phyloP scores from a whole-genome alignment of 805 yeast species.

The Candida michaelii region DNA sequence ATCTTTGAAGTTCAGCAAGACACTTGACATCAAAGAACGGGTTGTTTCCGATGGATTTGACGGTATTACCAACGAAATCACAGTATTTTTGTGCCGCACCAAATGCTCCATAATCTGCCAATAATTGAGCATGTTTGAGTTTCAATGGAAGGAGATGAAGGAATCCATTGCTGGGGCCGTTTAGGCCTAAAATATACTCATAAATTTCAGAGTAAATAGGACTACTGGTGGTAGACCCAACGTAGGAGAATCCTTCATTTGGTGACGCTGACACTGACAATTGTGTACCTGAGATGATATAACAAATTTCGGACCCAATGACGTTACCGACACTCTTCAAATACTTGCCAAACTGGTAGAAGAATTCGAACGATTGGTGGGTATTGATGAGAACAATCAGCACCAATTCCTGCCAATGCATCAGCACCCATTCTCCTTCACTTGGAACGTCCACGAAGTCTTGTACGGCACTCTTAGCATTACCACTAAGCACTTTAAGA shows the following conservation, averaged over 20 bases:
- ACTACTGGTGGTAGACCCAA: slow-evolving; percentile 32
- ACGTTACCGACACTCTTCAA: slow-evolving; percentile 28
- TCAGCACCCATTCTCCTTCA: slow-evolving; percentile 49
- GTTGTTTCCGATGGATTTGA: slow-evolving; percentile 29
- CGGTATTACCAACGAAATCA: slow-evolving; percentile 43
- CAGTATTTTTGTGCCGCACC: slow-evolving; percentile 62
- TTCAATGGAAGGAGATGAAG: slow-evolving; percentile 61
- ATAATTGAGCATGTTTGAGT: slow-evolving; percentile 61
- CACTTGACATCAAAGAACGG: slow-evolving; percentile 25
- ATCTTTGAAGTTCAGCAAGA: slow-evolving; percentile 31
- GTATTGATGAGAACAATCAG: slow-evolving; percentile 42
- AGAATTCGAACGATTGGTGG: slow-evolving; percentile 35
- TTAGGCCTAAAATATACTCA: slow-evolving; percentile 48
- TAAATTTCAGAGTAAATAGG: slow-evolving; percentile 64
- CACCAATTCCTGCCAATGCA: slow-evolving; percentile 48
- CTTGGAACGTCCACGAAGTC: slow-evolving; percentile 43
- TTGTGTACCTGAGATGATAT: slow-evolving; percentile 48
- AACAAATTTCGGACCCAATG: slow-evolving; percentile 45
- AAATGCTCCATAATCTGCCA: slow-evolving; percentile 66
- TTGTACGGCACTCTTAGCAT: slow-evolving; percentile 51
- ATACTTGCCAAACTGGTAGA: slow-evolving; percentile 52
- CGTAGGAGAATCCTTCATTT: slow-evolving; percentile 15
- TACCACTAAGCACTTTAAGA: slow-evolving; percentile 66
- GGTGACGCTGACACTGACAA: slow-evolving; percentile 13
- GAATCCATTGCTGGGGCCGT: slow-evolving; percentile 34